These are phyloP conservation scores for Trametes pubescens DNA, from an alignment of 1,284 basidiomycete genomes.

Conservation along the genomic window DNA sequence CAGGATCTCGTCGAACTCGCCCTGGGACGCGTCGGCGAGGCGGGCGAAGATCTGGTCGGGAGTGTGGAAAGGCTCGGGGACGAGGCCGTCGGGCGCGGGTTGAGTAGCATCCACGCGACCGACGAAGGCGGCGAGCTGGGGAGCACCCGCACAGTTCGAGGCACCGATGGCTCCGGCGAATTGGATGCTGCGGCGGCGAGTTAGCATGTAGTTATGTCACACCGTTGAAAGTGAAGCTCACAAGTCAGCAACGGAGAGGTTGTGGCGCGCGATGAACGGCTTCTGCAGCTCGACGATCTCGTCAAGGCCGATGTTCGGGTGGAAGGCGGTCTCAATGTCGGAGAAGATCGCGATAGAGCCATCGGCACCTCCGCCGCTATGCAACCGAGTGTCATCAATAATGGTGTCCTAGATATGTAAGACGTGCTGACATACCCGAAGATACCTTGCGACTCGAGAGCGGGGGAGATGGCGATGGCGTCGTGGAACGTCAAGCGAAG, in stretches of 20 bases:
- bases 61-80: slow-evolving; percentile 40
- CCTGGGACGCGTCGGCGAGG: slow-evolving; percentile 35
- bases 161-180: slow-evolving; percentile 42
- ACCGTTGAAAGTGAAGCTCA: neutral
- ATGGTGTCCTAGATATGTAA: neutral
- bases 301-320: slow-evolving; percentile 40
- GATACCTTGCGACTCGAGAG: slow-evolving; percentile 19
- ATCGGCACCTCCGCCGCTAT: slow-evolving; percentile 39
- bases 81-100: slow-evolving; percentile 38
- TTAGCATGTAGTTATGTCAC: neutral
- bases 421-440: slow-evolving; percentile 25
- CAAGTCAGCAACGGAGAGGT: slow-evolving; percentile 41
- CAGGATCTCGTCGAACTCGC: slow-evolving; percentile 41
- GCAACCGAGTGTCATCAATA: neutral
- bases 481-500: slow-evolving; percentile 45
- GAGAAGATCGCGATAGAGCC: slow-evolving; percentile 38
- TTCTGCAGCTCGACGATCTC: slow-evolving; percentile 38
- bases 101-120: slow-evolving; percentile 33
- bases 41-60: slow-evolving; percentile 37
- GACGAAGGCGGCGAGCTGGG: slow-evolving; percentile 39
- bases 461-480: slow-evolving; percentile 36
- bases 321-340: slow-evolving; percentile 35
- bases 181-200: slow-evolving; percentile 32
- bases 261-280: slow-evolving; percentile 38
- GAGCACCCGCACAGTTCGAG: slow-evolving; percentile 43